Conservation (phyloP, 2,329 filamentous ascomycete species). For the Emydomyces testavorans region DNA sequence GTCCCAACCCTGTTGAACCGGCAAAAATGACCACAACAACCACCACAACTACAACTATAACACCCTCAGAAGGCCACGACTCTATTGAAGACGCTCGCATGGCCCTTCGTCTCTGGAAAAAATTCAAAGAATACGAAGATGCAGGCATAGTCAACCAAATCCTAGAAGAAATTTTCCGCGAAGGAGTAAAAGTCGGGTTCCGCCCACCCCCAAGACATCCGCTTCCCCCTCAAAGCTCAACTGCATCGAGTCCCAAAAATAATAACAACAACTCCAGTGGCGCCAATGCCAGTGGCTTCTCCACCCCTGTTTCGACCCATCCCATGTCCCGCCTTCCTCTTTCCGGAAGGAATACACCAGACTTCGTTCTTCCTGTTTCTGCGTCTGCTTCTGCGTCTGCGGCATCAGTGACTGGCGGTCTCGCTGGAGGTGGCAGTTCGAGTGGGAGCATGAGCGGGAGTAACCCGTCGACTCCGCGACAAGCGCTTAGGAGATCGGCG, state of each 20-base stretch:
- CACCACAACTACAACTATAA: constrained; percentile 11
- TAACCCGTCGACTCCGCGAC: constrained; percentile 32
- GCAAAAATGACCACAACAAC: constrained; percentile 9
- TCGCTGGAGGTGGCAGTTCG: constrained; percentile 14
- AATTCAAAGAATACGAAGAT: constrained; percentile 80
- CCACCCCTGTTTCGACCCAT: constrained; percentile 1
- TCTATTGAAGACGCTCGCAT: constrained; percentile 91
- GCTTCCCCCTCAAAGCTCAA: background rate
- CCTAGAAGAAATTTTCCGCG: constrained; percentile 73
- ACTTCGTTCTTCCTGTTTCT: constrained; percentile 16
- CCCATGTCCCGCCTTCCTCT: constrained; percentile 6
- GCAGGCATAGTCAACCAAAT: constrained; percentile 73
- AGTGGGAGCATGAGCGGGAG: constrained; percentile 22
- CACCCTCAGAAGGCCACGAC: constrained; percentile 52
- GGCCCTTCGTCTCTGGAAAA: constrained; percentile 76
- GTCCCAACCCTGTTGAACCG: background rate
- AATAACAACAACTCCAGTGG: background rate
- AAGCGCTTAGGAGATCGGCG: constrained; percentile 33
- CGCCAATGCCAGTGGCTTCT: constrained; percentile 11
- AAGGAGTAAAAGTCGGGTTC: constrained; percentile 48
- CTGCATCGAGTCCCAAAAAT: background rate
- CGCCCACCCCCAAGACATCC: constrained; percentile 40
- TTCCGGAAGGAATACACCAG: constrained; percentile 34
- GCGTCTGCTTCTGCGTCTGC: background rate
- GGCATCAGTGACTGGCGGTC: background rate